phyloP scores from a whole-genome alignment of 495 filamentous ascomycete genomes.

The Mytilinidion resinicola region DNA sequence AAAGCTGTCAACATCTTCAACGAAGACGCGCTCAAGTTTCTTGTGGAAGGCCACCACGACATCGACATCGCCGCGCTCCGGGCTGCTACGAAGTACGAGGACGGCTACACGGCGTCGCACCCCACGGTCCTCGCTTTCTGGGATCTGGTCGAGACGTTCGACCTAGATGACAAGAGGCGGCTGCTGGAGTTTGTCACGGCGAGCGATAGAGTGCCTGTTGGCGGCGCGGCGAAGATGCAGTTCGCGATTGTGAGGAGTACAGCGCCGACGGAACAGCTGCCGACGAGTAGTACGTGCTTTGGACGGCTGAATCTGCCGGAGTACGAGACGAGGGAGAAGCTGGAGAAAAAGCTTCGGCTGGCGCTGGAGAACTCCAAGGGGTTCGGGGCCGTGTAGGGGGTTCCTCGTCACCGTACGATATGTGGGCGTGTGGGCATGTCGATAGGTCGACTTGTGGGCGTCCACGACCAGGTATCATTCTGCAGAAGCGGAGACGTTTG shows the following conservation, averaged over 20 bases:
- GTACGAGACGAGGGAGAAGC: constrained; percentile 60
- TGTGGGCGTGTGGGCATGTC: too few relatives aligned
- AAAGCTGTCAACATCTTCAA: constrained; percentile 66
- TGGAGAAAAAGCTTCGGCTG: constrained; percentile 67
- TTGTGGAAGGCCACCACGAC: constrained; percentile 74
- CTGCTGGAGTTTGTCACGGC: constrained; percentile 94
- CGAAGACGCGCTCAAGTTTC: constrained; percentile 59
- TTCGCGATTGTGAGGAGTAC: constrained; percentile 82
- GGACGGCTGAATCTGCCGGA: constrained; percentile 78
- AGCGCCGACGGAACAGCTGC: constrained; percentile 46
- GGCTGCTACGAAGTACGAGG: constrained; percentile 64
- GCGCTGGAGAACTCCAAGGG: constrained; percentile 87
- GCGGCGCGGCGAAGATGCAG: constrained; percentile 67
- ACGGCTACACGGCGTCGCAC: constrained; percentile 63
- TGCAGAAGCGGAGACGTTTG: too few relatives aligned
- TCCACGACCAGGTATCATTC: too few relatives aligned
- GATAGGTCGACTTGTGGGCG: too few relatives aligned
- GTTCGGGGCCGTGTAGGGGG: constrained; percentile 54
- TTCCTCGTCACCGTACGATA: too few relatives aligned
- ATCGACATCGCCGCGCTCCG: constrained; percentile 70
- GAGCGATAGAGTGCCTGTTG: constrained; percentile 81
- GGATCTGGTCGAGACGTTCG: constrained; percentile 63
- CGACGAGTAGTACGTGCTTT: constrained; percentile 84
- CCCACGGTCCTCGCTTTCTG: constrained; percentile 73
- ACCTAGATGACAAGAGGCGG: constrained; percentile 57